Conservation (phyloP, 306 rosid species). For the Cicer arietinum region DNA sequence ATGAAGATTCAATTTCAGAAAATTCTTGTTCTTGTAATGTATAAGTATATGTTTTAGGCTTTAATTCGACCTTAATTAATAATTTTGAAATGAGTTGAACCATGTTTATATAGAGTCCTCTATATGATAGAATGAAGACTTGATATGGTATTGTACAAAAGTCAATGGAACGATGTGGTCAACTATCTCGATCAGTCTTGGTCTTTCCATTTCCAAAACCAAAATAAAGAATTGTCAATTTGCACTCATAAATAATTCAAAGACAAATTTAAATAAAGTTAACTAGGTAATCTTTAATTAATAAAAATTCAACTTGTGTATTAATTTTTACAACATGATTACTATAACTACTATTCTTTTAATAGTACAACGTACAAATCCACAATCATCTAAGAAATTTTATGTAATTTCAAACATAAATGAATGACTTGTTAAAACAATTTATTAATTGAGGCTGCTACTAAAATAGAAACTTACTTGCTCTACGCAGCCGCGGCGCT, state of each 20-base stretch:
- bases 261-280: not conserved
- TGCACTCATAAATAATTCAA: conserved; percentile 3
- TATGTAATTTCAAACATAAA: no score
- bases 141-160: not conserved
- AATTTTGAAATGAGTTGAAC: conserved; percentile 4
- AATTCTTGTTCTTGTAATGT: not conserved
- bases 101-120: conserved; percentile 31
- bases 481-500: no score
- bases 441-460: no score
- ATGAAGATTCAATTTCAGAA: conserved; percentile 32
- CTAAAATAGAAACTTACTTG: no score
- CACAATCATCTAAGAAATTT: no score
- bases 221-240: conserved; percentile 7
- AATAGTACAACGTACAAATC: no score
- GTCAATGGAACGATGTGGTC: conserved; percentile 20
- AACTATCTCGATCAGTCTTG: not conserved
- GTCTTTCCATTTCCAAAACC: conserved; percentile 37
- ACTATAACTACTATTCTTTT: no score
- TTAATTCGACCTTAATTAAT: conserved; percentile 1
- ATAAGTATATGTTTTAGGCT: conserved; percentile 14
- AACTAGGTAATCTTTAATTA: not conserved
- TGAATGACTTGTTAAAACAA: no score
- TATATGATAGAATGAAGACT: conserved; percentile 18
- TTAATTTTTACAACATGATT: no score
- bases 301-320: no score